These are phyloP conservation scores for Naegleria gruberi DNA, from an alignment of 208 protist species.

Conservation along the genomic window DNA sequence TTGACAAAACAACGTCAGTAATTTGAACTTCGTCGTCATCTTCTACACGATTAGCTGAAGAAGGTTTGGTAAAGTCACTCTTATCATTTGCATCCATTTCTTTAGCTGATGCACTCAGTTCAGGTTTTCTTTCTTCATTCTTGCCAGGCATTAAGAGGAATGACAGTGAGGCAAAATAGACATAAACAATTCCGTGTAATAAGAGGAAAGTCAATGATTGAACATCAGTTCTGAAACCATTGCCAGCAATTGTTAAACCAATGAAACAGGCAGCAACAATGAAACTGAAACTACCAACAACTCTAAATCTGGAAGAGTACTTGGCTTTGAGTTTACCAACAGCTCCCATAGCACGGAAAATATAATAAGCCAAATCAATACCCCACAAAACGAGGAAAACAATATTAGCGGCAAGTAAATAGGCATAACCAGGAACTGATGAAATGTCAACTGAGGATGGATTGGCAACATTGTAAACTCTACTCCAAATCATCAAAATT, in stretches of 20 bases:
- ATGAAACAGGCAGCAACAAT: not conserved
- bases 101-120: not conserved
- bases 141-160: not conserved
- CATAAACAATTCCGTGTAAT: slow-evolving; percentile 6
- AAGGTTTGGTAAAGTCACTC: not conserved
- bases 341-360: not conserved
- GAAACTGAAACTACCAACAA: not conserved
- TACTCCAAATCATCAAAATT: not conserved
- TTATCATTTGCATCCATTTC: not conserved
- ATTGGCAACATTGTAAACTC: not conserved
- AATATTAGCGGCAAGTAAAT: not conserved
- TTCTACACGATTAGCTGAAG: not conserved
- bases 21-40: not conserved
- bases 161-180: not conserved
- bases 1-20: not conserved
- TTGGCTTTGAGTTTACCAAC: not conserved
- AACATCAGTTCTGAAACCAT: not conserved
- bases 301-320: not conserved
- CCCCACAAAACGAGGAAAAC: not conserved
- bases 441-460: not conserved
- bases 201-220: not conserved
- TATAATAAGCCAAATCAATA: not conserved
- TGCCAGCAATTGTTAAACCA: not conserved
- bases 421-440: not conserved
- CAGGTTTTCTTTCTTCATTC: not conserved